Evolutionary conservation across 768 basidiomycete genomes (phyloP).

Genomic region (Chalciporus sphaerocephalus): DNA sequence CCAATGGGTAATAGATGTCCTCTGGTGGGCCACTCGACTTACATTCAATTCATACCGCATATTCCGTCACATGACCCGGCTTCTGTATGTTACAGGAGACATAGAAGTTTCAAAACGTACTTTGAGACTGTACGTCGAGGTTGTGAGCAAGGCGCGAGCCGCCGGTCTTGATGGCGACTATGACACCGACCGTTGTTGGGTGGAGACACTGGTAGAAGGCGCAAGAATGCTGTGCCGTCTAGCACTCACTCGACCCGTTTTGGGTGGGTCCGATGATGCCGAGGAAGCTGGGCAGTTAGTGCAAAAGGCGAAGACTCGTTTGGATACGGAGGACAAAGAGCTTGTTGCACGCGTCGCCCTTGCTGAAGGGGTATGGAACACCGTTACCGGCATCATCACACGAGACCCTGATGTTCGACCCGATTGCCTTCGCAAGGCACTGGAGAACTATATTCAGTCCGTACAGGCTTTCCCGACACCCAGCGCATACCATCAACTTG

Average conservation of each 20-base stretch:
- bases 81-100: conserved; percentile 62
- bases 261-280: conserved; percentile 52
- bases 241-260: conserved; percentile 32
- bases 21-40: conserved; percentile 92
- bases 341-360: conserved; percentile 57
- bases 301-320: conserved; percentile 54
- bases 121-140: conserved; percentile 75
- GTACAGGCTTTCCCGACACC: conserved; percentile 47
- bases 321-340: conserved; percentile 46
- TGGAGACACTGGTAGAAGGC: conserved; percentile 74
- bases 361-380: conserved; percentile 71
- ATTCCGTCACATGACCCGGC: conserved; percentile 77
- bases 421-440: conserved; percentile 52
- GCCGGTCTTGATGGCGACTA: conserved; percentile 40
- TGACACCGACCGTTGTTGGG: conserved; percentile 70
- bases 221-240: conserved; percentile 68
- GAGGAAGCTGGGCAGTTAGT: conserved; percentile 59
- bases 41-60: conserved; percentile 91
- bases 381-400: conserved; percentile 65
- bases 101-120: conserved; percentile 64
- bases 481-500: conserved; percentile 72
- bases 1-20: conserved; percentile 80
- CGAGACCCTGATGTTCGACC: conserved; percentile 61
- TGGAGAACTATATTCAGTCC: conserved; percentile 47
- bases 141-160: conserved; percentile 79